Evolutionary conservation across 306 rosid species (phyloP), one percentile per base, ranked within the genome.

Genomic region (Erythrophleum fordii): DNA sequence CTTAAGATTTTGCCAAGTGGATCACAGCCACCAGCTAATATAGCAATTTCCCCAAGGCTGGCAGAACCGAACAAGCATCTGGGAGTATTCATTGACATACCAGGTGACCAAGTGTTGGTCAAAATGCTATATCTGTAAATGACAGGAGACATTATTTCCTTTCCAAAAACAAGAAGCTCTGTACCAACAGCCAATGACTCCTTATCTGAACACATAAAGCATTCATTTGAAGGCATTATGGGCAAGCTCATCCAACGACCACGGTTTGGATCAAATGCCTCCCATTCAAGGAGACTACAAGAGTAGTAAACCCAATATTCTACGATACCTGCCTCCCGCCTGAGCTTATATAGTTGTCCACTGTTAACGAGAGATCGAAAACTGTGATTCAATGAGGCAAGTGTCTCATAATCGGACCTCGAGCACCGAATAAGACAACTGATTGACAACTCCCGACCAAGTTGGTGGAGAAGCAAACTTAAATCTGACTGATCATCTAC

Each of bases 251-350:
- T 87, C 94, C 92, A 91, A 20, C 85, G 87, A 14, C 75, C 61
- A 8, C 70, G 59, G 46, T 69, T 71, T 11, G 94, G 96, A 84
- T 91, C 92, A 75, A 83, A 93, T 41, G 96, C 97, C 81, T 87
- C 91, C 97, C 97, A 93, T 65, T 91, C 96, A 48, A 88, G 87
- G 34, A 88, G 91, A 77, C 67, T 81, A 78, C 96, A 93, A 9
- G 97, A 93, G 83, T 91, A 89, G 81, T 93, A 93, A 84, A 88
- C 90, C 96, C 96, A 93, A 78, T 91, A 92, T 69, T 93, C 96
- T 11, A 87, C 65, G 45, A 88, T 77, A 29, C 90, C 94, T 90
- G 81, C 81, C 65, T 53, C 73, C 68, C 86, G 83, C 86, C 97
- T 86, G 66, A 88, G 78, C 61, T 79, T 85, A 67, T 93, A 91